Percentiles rank a stretch among this genome's conserved stretches.
phyloP scores from a whole-genome alignment of 306 rosid species.

The Chamaecrista fasciculata region DNA sequence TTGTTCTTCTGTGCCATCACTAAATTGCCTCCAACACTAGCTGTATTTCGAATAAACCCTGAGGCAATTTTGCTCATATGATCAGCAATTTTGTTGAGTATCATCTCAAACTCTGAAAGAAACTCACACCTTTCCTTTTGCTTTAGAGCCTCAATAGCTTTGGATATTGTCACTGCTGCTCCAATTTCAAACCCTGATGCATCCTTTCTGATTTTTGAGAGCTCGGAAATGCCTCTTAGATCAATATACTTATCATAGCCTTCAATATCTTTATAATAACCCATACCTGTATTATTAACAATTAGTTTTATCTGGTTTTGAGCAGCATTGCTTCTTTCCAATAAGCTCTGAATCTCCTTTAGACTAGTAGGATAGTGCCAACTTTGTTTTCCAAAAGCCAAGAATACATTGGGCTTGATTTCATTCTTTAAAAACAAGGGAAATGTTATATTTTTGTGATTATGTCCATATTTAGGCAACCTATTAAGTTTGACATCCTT shows the following conservation, averaged over 20 bases:
- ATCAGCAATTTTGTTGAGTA: conserved; percentile 51
- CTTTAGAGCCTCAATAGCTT: conserved; percentile 58
- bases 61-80: conserved; percentile 84
- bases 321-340: conserved; percentile 22
- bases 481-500: conserved; percentile 42
- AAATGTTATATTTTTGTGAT: conserved; percentile 38
- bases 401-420: conserved; percentile 32
- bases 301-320: conserved; percentile 46
- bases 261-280: conserved; percentile 67
- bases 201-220: conserved; percentile 52
- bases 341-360: conserved; percentile 49
- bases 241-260: conserved; percentile 55
- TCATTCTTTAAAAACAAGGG: conserved; percentile 62
- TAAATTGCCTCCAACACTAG: conserved; percentile 84
- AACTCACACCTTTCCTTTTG: conserved; percentile 21
- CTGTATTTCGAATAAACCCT: conserved; percentile 64
- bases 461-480: conserved; percentile 48
- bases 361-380: conserved; percentile 65
- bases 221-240: conserved; percentile 55
- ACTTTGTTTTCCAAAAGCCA: conserved; percentile 42
- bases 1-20: conserved; percentile 77
- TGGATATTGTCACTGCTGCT: conserved; percentile 62
- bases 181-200: conserved; percentile 67
- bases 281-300: conserved; percentile 74
- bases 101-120: conserved; percentile 39